phyloP scores from a whole-genome alignment of 108 stramenopile species.

The Fragilariopsis cylindrus region DNA sequence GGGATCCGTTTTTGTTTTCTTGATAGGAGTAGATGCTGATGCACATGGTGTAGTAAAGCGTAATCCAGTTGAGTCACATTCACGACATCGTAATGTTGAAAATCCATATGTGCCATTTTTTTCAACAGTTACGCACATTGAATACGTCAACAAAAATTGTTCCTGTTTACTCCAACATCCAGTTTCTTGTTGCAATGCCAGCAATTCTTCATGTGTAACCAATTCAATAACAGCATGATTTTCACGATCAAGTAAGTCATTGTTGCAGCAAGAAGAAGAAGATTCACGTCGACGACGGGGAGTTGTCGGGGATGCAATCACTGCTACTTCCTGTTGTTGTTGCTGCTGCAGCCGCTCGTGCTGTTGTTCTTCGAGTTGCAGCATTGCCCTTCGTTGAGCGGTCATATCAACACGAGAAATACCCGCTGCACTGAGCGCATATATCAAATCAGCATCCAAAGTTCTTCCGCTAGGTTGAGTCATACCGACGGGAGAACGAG shows the following conservation, averaged over 20 bases:
- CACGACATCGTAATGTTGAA: constrained; percentile 66
- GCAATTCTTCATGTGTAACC: constrained; percentile 71
- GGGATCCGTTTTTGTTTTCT: constrained; percentile 27
- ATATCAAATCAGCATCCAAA: constrained; percentile 42
- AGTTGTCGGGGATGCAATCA: not conserved
- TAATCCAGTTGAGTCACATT: constrained; percentile 65
- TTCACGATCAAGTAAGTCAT: constrained; percentile 76
- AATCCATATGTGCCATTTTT: constrained; percentile 40
- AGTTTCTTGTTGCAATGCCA: constrained; percentile 62
- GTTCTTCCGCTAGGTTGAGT: constrained; percentile 3
- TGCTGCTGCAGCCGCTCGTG: constrained; percentile 29
- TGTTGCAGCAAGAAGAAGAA: constrained; percentile 25
- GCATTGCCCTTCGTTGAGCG: constrained; percentile 65
- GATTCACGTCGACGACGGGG: not conserved
- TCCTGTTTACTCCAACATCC: constrained; percentile 47
- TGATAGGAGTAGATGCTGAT: constrained; percentile 26
- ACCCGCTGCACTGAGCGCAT: constrained; percentile 63
- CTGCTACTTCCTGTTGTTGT: constrained; percentile 2
- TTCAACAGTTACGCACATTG: constrained; percentile 23
- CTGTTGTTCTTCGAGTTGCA: constrained; percentile 40
- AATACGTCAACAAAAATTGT: constrained; percentile 10
- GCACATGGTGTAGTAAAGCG: constrained; percentile 22
- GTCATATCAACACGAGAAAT: constrained; percentile 56
- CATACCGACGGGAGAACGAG: constrained; percentile 37
- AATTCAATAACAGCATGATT: constrained; percentile 82